These are phyloP conservation scores for Nakazawaea peltata DNA, from an alignment of 805 yeast genomes.

Conservation along the genomic window DNA sequence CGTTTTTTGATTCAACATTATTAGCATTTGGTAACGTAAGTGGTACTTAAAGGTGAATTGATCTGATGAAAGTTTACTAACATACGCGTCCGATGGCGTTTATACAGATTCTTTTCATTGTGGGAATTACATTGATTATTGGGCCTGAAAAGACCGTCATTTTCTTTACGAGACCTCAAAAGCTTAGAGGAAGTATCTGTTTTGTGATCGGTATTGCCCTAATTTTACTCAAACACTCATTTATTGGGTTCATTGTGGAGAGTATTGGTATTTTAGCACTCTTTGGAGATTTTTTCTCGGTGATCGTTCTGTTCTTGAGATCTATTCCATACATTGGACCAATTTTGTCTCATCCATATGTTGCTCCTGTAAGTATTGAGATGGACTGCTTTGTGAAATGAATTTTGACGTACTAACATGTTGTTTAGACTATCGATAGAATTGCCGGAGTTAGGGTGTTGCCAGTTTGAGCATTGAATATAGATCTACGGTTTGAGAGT, in stretches of 20 bases:
- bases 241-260: conserved; percentile 80
- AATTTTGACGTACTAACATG: neutral
- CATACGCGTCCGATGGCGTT: neutral
- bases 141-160: conserved; percentile 78
- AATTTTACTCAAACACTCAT: conserved; percentile 69
- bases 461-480: conserved; percentile 37
- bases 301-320: conserved; percentile 78
- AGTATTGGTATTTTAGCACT: conserved; percentile 82
- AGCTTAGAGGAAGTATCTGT: conserved; percentile 79
- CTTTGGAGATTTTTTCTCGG: conserved; percentile 88
- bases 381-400: neutral
- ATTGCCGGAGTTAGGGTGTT: conserved; percentile 61
- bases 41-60: too few species aligned
- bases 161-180: conserved; percentile 82
- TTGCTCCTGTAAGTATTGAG: conserved; percentile 55
- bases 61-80: neutral
- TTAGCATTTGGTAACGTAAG: conserved; percentile 79
- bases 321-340: conserved; percentile 88
- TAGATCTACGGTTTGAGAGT: too few species aligned
- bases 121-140: conserved; percentile 80
- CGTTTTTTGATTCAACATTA: conserved; percentile 83
- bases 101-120: conserved; percentile 46
- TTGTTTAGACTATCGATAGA: conserved; percentile 34
- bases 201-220: conserved; percentile 68
- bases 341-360: conserved; percentile 63